Evolutionary conservation across 2,329 filamentous ascomycete genomes (phyloP), one percentile per base, ranked within the genome.

Genomic region (Alternaria sp.): DNA sequence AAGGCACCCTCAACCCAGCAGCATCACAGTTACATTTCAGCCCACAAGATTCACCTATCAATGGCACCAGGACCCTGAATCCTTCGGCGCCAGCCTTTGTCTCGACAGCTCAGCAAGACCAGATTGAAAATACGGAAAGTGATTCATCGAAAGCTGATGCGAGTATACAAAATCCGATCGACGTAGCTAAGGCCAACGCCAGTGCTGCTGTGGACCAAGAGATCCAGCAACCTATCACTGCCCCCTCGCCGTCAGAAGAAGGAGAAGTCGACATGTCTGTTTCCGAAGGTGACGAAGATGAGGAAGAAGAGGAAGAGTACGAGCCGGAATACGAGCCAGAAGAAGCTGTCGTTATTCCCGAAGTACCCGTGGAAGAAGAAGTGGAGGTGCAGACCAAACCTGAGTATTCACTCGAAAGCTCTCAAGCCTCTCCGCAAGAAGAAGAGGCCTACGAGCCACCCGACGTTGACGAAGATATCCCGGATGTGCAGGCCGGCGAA

Each of bases 211-310:
- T 45, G 15, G 19, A 57, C 17, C 47, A 56, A 23, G 17, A 21
- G 3, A 40, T 57, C 8, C 25, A 61, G 15, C 32, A 63, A 17
- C 43, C 28, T 1, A 54, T 44, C 21, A 52, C 43, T 32, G 58
- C 57, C 5, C 57, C 45, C 9, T 74, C 75, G 28, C 68, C 67
- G 5, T 75, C 73, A 26, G 76, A 77, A 61, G 75, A 77, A 61
- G 74, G 73, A 12, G 77, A 80, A 26, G 66, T 78, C 4, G 75
- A 73, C 28, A 79, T 79, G 77, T 78, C 77, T 8, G 71, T 74
- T 51, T 77, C 70, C 10, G 69, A 71, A 54, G 70, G 66, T 12
- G 69, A 70, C 55, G 68, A 65, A 9, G 72, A 71, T 17, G 69
- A 70, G n/a, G 72, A 73, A 40, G 73, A 77, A 46, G 52, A 61